phyloP scores from a whole-genome alignment of 1,284 basidiomycete species.

The Ganoderma sinense region DNA sequence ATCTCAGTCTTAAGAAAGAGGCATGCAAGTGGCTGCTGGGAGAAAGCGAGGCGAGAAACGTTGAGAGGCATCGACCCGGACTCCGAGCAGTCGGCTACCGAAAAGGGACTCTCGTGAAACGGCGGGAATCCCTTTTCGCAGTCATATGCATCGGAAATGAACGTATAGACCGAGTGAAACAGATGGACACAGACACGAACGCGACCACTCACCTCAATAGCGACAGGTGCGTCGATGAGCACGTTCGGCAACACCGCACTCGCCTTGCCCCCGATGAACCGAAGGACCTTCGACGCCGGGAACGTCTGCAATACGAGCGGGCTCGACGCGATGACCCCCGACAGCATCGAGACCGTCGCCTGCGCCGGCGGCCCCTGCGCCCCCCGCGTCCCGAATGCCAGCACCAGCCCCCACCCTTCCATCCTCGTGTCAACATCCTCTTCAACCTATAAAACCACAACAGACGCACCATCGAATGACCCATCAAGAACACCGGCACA shows the following conservation, averaged over 20 bases:
- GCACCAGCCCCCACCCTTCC: constrained; percentile 72
- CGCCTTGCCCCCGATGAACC: constrained; percentile 59
- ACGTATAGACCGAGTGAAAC: neutral
- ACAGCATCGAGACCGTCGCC: constrained; percentile 53
- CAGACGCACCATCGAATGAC: constrained; percentile 82
- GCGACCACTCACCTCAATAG: constrained; percentile 58
- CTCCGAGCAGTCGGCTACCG: too few relatives aligned
- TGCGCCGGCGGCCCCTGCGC: constrained; percentile 45
- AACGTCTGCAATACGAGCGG: constrained; percentile 71
- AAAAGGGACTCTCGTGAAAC: too few relatives aligned
- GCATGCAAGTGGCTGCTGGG: too few relatives aligned
- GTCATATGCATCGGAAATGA: neutral
- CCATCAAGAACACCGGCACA: constrained; percentile 76
- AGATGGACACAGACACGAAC: neutral
- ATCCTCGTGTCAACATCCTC: neutral
- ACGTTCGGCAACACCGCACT: constrained; percentile 58
- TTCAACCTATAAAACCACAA: neutral
- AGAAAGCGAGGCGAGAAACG: too few relatives aligned
- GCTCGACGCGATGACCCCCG: constrained; percentile 74
- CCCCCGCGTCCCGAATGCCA: constrained; percentile 64
- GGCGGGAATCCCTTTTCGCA: too few relatives aligned
- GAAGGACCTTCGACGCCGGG: constrained; percentile 60
- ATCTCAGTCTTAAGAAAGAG: too few relatives aligned
- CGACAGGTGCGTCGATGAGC: constrained; percentile 67
- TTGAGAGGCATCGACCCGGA: too few relatives aligned